Evolutionary conservation across 805 yeast genomes (phyloP), one percentile per base, ranked within the genome.

Genomic region (Geotrichum ghanense): DNA sequence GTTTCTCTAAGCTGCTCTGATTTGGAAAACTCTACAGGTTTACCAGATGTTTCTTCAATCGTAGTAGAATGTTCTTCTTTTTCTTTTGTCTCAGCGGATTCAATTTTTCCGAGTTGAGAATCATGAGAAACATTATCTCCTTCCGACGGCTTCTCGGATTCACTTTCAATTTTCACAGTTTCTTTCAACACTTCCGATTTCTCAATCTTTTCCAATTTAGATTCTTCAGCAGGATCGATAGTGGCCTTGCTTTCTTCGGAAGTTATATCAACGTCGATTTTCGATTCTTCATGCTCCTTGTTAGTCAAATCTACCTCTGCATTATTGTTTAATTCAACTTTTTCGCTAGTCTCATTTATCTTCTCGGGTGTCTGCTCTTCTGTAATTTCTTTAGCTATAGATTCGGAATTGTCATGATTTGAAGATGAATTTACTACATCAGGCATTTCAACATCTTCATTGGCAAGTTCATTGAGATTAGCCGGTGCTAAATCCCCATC

Each of bases 121-220:
- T 42, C 24, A 26, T 39, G 48, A 3, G 26, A 23, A 17, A n/a
- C 44, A 42, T 27, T 22, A 14, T 35, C 26, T 26, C 19, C 35
- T 17, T 24, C 27, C 7, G 27, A 7, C 27, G 27, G 27, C 12
- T 24, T 24, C 7, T 24, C 27, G 12, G 27, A 7, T 24, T 24
- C 27, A 24, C 10, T 12, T 12, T 24, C 27, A 12, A 12, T 24
- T 24, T 24, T 24, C 27, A 7, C 27, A 7, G 27, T 24, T 31
- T 31, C 37, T 12, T 31, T 6, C 10, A n/a, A 6, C 14, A 17
- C 41, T 37, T 4, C 21, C 25, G 46, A 19, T 23, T 31, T 10
- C 44, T 19, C 27, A 26, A 10, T 22, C 17, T 43, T 26, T 23
- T 45, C 17, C n/a, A 4, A 9, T 6, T 25, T 20, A 10, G 27